Evolutionary conservation across 2,329 filamentous ascomycete species (phyloP).

Genomic region (Xylaria polymorpha): DNA sequence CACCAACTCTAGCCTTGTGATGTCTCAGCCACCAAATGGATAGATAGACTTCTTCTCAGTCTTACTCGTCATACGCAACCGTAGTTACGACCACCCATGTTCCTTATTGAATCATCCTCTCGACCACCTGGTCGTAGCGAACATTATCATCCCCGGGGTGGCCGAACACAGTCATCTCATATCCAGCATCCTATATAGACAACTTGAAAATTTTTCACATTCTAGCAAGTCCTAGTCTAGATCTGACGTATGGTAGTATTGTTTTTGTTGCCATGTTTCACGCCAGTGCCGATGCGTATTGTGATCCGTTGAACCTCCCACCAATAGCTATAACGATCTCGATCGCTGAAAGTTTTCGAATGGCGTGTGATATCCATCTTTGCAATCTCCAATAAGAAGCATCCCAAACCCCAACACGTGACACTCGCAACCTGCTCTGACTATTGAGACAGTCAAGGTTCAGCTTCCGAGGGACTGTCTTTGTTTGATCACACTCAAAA

Average conservation of each 20-base stretch:
- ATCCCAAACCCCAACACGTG: too few relatives aligned
- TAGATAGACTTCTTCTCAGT: not conserved
- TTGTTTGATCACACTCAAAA: too few relatives aligned
- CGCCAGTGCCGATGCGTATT: not conserved
- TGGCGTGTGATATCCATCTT: too few relatives aligned
- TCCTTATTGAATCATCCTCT: not conserved
- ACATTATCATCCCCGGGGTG: not conserved
- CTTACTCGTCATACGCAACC: too few relatives aligned
- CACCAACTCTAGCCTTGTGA: conserved; percentile 9
- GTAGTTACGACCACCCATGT: too few relatives aligned
- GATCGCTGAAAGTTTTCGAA: too few relatives aligned
- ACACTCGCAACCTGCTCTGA: too few relatives aligned
- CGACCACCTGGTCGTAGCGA: not conserved
- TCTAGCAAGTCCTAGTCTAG: not conserved
- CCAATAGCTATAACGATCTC: too few relatives aligned
- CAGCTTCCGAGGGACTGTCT: too few relatives aligned
- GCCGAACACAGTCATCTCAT: not conserved
- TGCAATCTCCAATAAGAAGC: too few relatives aligned
- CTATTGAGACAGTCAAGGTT: too few relatives aligned
- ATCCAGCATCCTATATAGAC: not conserved
- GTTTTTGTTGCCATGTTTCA: not conserved
- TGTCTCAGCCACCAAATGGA: conserved; percentile 1
- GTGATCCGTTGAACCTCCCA: not conserved
- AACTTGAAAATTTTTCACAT: not conserved
- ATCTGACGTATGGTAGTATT: not conserved